These are phyloP conservation scores for Dalbergia cochinchinensis DNA, from an alignment of 306 rosid species.

Conservation along the genomic window DNA sequence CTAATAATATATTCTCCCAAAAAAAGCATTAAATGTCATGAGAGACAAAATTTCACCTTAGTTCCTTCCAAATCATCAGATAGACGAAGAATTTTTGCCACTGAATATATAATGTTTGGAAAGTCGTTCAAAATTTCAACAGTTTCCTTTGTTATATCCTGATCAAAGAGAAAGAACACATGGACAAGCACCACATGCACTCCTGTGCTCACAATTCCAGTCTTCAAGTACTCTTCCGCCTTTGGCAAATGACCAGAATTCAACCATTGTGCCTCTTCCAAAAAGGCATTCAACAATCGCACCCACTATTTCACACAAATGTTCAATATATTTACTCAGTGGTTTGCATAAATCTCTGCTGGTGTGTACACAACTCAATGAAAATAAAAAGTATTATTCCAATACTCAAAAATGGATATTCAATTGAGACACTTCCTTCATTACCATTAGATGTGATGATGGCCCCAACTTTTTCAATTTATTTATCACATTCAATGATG, in stretches of 20 bases:
- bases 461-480: too few relatives aligned
- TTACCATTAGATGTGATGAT: too few relatives aligned
- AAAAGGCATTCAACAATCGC: slow-evolving; percentile 53
- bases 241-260: slow-evolving; percentile 45
- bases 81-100: slow-evolving; percentile 45
- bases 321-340: not conserved
- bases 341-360: not conserved
- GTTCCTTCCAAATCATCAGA: slow-evolving; percentile 45
- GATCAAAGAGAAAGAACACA: slow-evolving; percentile 51
- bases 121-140: slow-evolving; percentile 35
- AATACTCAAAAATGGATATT: too few relatives aligned
- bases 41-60: slow-evolving; percentile 2
- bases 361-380: not conserved
- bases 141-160: slow-evolving; percentile 37
- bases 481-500: too few relatives aligned
- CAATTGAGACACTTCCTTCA: too few relatives aligned
- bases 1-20: too few relatives aligned
- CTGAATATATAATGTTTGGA: slow-evolving; percentile 18
- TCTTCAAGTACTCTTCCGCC: slow-evolving; percentile 49
- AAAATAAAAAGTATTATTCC: too few relatives aligned
- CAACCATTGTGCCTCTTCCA: slow-evolving; percentile 55
- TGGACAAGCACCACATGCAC: slow-evolving; percentile 52
- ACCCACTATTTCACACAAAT: slow-evolving; percentile 48
- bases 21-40: not conserved
- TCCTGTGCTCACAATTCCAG: slow-evolving; percentile 51